Base-by-base conservation (phyloP, 2,329 filamentous ascomycete genomes). In the Venturia nashicola region DNA sequence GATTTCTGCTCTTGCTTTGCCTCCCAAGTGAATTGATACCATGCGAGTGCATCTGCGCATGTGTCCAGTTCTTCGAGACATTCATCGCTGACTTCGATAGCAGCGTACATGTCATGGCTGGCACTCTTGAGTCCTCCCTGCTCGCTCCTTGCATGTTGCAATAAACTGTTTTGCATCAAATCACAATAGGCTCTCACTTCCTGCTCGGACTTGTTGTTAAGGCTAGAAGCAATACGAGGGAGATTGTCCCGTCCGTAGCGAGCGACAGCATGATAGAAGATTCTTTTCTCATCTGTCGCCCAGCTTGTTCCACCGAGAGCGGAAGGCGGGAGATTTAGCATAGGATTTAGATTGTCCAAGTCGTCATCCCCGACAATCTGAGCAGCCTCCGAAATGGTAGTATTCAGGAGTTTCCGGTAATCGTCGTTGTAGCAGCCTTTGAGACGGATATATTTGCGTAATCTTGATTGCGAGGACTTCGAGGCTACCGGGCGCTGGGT, bases 141-240 rank as follows among this genome's bases (percentile, higher is more conserved):
- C 20, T 69, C 68, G 48, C 66, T 67, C 76, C 76, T 46, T 79
- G 76, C 27, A 34, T 74, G 71, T 43, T 79, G 73, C 6, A 76
- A 68, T 1, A 78, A 66, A 2, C 73, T 79, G 23, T 80, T 76
- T 11, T 85, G 78, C 5, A 97, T 79, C 0, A 89, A 72, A 7
- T 78, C 70, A 5, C 95, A 72, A 71, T 91, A 91, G 61, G 88
- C 83, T 36, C 81, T 81, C 42, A 94, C 84, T 74, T 97, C 91
- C 9, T 87, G 71, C 67, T 85, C 82, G 65, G 85, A 87, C 74
- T 97, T 97, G 0, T 79, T 78, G 18, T 96, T 78, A 27, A 51
- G 18, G 0, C 82, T 79, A 9, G 74, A 69, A 1, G 89, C 80
- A 64, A 97, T 87, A 1, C 80, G 82, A 1, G 75, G 74, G 0